phyloP scores from a whole-genome alignment of 371 early-diverging fungal genomes.

The Mortierella sp. region DNA sequence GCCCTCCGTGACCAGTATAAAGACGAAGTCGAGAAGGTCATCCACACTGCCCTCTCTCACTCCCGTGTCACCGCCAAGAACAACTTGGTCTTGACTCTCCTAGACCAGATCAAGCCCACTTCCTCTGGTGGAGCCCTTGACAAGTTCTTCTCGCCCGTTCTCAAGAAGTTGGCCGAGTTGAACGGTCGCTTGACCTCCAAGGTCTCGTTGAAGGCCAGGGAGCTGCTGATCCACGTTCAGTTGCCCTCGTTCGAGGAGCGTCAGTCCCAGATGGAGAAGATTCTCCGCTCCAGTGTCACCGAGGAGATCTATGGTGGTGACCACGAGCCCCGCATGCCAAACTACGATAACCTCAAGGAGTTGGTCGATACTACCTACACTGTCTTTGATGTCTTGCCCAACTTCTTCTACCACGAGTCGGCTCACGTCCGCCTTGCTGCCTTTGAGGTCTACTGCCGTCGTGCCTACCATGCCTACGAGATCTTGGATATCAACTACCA shows the following conservation, averaged over 20 bases:
- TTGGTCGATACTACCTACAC: conserved; percentile 94
- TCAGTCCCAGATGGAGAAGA: conserved; percentile 84
- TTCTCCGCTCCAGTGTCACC: conserved; percentile 84
- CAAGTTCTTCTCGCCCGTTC: conserved; percentile 81
- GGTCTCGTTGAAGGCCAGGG: conserved; percentile 94
- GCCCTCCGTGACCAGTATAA: conserved; percentile 89
- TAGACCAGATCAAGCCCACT: conserved; percentile 83
- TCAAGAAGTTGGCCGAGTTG: conserved; percentile 89
- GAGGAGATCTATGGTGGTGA: conserved; percentile 84
- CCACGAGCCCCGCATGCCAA: conserved; percentile 80
- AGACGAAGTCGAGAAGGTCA: conserved; percentile 83
- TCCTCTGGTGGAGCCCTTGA: conserved; percentile 76
- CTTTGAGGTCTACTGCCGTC: conserved; percentile 95
- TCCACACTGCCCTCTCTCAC: conserved; percentile 86
- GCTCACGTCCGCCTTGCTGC: conserved; percentile 89
- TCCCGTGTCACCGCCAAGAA: conserved; percentile 86
- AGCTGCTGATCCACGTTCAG: conserved; percentile 93
- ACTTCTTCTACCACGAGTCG: conserved; percentile 92
- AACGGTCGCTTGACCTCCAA: conserved; percentile 84
- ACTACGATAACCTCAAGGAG: conserved; percentile 88
- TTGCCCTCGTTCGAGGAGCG: conserved; percentile 95
- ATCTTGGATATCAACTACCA: conserved; percentile 86
- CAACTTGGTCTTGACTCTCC: conserved; percentile 80
- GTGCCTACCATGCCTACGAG: conserved; percentile 97
- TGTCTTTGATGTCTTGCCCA: conserved; percentile 95